Base-by-base conservation (phyloP, 1,284 basidiomycete genomes). In the Tilletia walkeri region DNA sequence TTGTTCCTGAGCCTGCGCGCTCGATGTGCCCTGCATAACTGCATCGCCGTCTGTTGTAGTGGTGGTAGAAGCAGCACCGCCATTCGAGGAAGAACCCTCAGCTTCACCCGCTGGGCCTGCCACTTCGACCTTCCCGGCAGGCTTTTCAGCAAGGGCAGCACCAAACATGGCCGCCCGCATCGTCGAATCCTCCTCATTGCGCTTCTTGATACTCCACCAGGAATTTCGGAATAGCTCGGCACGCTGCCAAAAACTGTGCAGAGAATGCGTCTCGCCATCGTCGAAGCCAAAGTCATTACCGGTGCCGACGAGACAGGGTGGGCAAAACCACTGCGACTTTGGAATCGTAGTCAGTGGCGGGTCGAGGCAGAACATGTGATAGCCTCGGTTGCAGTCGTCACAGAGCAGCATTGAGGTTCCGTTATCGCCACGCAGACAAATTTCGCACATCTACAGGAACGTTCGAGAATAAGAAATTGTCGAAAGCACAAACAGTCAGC, bases 211-310 rank as follows among this genome's bases (percentile, higher is more conserved):
- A n/a, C 73, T 70, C 74, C 77, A 95, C 94, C 95, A 99, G 69
- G 90, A 86, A 45, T 70, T 72, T 70, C 93, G 89, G 85, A 99
- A 99, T 71, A 92, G 91, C 36, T 88, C 86, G 78, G 97, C 95
- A 30, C 95, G 89, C 49, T 91, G 91, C 81, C 95, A 94, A 85
- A 99, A 99, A 78, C 90, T 93, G 54, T 92, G 88, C 56, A 99
- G 87, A 73, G 90, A 90, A 84, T 99, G 95, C 76, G 97, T 95
- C 84, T 98, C 92, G 68, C 96, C 96, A 80, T 98, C 95, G 78
- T 98, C 95, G 80, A 99, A 99, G 54, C 96, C 96, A 81, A 93
- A 99, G 84, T 98, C 96, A 70, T 93, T 93, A n/a, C 95, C 95
- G 0, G 93, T 96, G 38, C 90, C 91, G 59, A 95, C 89, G 18